Evolutionary conservation across 768 basidiomycete species (phyloP).

Genomic region (Cyclocybe aegerita): DNA sequence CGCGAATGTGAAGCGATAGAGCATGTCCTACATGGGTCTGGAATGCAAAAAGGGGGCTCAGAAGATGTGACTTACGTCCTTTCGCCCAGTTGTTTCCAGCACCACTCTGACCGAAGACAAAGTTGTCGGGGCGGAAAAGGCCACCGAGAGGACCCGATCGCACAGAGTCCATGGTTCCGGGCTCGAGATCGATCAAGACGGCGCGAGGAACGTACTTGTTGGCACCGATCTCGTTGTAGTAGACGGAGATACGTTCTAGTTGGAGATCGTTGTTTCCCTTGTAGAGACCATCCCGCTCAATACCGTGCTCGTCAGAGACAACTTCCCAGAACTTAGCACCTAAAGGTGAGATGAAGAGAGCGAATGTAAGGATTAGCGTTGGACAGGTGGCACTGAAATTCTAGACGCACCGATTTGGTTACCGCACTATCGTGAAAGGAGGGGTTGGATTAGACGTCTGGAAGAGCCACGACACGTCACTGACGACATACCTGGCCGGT

Average conservation of each 20-base stretch:
- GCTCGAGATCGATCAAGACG: constrained; percentile 96
- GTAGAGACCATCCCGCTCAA: constrained; percentile 91
- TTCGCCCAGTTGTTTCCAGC: constrained; percentile 99
- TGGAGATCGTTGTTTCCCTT: constrained; percentile 93
- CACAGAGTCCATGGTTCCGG: constrained; percentile 93
- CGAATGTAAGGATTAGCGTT: constrained; percentile 14
- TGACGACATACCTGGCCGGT: constrained; percentile 84
- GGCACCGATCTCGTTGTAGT: constrained; percentile 94
- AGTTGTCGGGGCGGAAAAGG: constrained; percentile 98
- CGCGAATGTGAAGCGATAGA: constrained; percentile 1
- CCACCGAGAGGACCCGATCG: constrained; percentile 87
- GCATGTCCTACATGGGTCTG: not conserved
- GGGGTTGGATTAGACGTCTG: constrained; percentile 24
- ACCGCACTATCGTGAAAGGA: constrained; percentile 68
- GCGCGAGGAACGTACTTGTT: constrained; percentile 99
- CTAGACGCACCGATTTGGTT: constrained; percentile 91
- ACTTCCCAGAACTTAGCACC: constrained; percentile 98
- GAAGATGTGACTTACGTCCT: constrained; percentile 73
- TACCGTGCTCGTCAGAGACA: constrained; percentile 97
- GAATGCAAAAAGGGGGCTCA: not conserved
- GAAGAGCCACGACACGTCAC: constrained; percentile 17
- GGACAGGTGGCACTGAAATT: constrained; percentile 13
- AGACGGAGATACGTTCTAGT: constrained; percentile 96
- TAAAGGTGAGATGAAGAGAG: constrained; percentile 27
- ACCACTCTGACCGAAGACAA: constrained; percentile 96